Evolutionary conservation across 148 eudicot genomes (phyloP), one percentile per base, ranked within the genome.

Genomic region (Vaccinium macrocarpon): DNA sequence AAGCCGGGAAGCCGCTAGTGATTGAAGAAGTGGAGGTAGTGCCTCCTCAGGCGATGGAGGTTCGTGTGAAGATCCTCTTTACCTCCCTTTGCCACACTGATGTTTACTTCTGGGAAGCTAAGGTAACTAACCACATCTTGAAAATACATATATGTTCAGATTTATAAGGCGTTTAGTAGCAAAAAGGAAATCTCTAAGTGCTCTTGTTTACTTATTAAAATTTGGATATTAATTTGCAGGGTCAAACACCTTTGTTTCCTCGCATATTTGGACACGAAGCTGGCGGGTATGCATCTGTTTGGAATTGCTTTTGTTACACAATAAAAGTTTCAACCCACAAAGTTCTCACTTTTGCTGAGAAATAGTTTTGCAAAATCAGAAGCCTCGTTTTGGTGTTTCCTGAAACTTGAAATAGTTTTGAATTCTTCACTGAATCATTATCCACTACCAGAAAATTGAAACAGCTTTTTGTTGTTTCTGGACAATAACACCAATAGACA

Each of bases 231-330:
- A 84, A 38, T 38, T 38, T 38, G 42, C 42, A 38, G 42, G 42
- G 42, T 38, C 42, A 38, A 38, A 38, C 42, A 32, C 82, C 86
- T 1, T 19, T 84, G 51, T 86, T 83, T 85, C 92, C 92, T 29
- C 84, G 90, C 42, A 90, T 90, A 50, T 71, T 90, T 6, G 92
- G 92, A 32, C 92, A 90, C 71, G 90, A 90, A 81, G 89, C 92
- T 46, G 90, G 89, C 49, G 91, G 90, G 91, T 86, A 90, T 35
- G 74, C 57, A 4, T 42, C 46, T 42, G 46, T 42, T 42, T 42
- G 46, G 46, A 0, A 35, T 6, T 70, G 35, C 61, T 61, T 29
- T 11, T 15, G 55, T 21, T 15, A 53, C 11, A 53, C 15, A 61
- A 3, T 21, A 18, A 15, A 6, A 61, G 6, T 61, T 10, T 61